Conservation (phyloP, 257 asterid genomes). For the Rubia yunnanensis region DNA sequence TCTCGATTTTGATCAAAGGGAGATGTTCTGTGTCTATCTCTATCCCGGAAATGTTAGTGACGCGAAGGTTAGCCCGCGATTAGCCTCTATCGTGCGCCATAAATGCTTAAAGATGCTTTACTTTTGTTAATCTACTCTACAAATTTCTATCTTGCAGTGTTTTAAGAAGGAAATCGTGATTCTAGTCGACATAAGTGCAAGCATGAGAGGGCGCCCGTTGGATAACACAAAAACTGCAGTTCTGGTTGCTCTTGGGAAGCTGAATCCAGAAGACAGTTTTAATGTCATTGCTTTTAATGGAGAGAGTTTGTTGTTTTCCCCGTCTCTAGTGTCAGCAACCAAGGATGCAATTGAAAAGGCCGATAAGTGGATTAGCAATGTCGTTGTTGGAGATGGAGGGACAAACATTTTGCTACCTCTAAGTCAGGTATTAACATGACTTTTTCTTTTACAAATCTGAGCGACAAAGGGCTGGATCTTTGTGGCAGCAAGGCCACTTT, state of each 20-base stretch:
- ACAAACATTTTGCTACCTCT: conserved; percentile 53
- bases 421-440: conserved; percentile 72
- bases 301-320: conserved; percentile 35
- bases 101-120: too few species aligned
- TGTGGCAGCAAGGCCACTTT: too few species aligned
- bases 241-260: conserved; percentile 42
- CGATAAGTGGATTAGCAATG: conserved; percentile 45
- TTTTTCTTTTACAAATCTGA: too few species aligned
- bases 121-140: not conserved
- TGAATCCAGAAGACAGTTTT: conserved; percentile 50
- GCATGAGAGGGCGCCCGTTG: conserved; percentile 68
- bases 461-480: too few species aligned
- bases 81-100: too few species aligned
- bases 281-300: conserved; percentile 58
- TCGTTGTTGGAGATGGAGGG: conserved; percentile 53
- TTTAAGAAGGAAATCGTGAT: conserved; percentile 65
- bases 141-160: conserved; percentile 28
- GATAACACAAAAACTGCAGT: conserved; percentile 54
- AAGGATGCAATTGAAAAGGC: conserved; percentile 40
- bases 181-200: conserved; percentile 62
- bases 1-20: conserved; percentile 69
- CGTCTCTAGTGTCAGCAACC: conserved; percentile 42
- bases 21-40: conserved; percentile 70
- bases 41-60: conserved; percentile 42
- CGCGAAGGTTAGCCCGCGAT: conserved; percentile 38